Evolutionary conservation across 1,284 basidiomycete genomes (phyloP).

Genomic region (Chalciporus sp.): DNA sequence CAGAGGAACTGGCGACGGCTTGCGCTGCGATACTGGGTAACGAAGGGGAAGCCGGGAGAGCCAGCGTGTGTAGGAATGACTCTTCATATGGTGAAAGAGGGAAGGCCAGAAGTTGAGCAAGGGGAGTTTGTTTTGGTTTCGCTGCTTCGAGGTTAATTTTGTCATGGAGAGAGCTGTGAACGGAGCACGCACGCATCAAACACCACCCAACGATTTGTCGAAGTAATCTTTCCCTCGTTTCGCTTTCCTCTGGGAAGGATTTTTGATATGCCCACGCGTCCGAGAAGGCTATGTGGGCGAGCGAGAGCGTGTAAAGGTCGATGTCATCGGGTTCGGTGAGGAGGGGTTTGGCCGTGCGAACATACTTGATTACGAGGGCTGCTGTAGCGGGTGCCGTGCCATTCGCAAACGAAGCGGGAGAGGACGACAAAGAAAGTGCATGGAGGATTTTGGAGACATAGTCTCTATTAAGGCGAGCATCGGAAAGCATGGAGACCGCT

Average conservation of each 20-base stretch:
- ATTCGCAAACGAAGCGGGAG: slow-evolving; percentile 40
- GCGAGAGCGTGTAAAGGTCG: slow-evolving; percentile 63
- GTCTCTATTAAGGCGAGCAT: slow-evolving; percentile 72
- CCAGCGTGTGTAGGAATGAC: slow-evolving; percentile 54
- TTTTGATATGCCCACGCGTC: slow-evolving; percentile 76
- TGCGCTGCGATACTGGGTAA: slow-evolving; percentile 7
- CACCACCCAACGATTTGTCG: slow-evolving; percentile 67
- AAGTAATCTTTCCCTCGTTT: slow-evolving; percentile 55
- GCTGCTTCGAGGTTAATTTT: slow-evolving; percentile 39
- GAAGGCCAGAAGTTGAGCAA: slow-evolving; percentile 62
- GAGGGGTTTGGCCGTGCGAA: slow-evolving; percentile 68
- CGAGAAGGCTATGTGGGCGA: slow-evolving; percentile 61
- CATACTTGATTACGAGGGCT: slow-evolving; percentile 61
- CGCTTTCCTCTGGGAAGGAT: slow-evolving; percentile 59
- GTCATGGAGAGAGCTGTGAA: not conserved
- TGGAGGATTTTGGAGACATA: slow-evolving; percentile 75
- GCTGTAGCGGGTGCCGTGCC: slow-evolving; percentile 17
- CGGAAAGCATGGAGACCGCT: slow-evolving; percentile 70
- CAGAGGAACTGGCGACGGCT: slow-evolving; percentile 25
- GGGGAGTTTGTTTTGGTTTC: slow-evolving; percentile 54
- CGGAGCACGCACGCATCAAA: slow-evolving; percentile 60
- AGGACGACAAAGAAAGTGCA: slow-evolving; percentile 56
- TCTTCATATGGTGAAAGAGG: slow-evolving; percentile 69
- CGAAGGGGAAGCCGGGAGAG: slow-evolving; percentile 50
- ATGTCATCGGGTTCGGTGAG: slow-evolving; percentile 69